phyloP scores from a whole-genome alignment of 805 yeast species.

The Nakazawaea peltata region DNA sequence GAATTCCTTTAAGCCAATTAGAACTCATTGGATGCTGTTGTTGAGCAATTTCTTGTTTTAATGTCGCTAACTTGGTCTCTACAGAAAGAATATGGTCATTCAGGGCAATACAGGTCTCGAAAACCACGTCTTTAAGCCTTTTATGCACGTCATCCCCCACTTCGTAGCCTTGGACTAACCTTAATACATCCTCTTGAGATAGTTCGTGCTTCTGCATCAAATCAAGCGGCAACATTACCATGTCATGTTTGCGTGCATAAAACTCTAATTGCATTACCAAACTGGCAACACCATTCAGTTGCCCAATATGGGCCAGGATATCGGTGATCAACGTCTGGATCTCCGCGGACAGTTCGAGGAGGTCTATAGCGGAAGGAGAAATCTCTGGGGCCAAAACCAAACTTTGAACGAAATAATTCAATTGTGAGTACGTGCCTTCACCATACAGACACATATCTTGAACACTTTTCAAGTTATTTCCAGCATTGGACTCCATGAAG shows the following conservation, averaged over 20 bases:
- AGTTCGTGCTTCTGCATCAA: constrained; percentile 42
- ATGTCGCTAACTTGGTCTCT: constrained; percentile 37
- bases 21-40: constrained; percentile 19
- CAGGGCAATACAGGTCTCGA: constrained; percentile 64
- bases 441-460: constrained; percentile 68
- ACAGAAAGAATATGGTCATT: constrained; percentile 77
- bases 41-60: constrained; percentile 27
- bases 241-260: constrained; percentile 46
- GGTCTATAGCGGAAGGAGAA: constrained; percentile 44
- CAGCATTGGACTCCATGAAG: constrained; percentile 38
- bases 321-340: constrained; percentile 44
- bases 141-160: constrained; percentile 22
- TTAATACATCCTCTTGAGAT: constrained; percentile 57
- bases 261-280: constrained; percentile 52
- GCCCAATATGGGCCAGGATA: constrained; percentile 75
- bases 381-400: constrained; percentile 47
- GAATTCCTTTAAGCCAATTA: constrained; percentile 38
- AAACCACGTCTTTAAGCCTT: constrained; percentile 49
- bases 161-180: constrained; percentile 35
- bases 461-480: constrained; percentile 35
- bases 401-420: constrained; percentile 60
- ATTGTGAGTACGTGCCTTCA: constrained; percentile 71
- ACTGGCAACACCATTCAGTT: constrained; percentile 65
- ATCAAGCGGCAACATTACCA: constrained; percentile 57
- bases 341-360: constrained; percentile 36